Evolutionary conservation across 305 asterid species (phyloP).

Genomic region (Fraxinus sp.): DNA sequence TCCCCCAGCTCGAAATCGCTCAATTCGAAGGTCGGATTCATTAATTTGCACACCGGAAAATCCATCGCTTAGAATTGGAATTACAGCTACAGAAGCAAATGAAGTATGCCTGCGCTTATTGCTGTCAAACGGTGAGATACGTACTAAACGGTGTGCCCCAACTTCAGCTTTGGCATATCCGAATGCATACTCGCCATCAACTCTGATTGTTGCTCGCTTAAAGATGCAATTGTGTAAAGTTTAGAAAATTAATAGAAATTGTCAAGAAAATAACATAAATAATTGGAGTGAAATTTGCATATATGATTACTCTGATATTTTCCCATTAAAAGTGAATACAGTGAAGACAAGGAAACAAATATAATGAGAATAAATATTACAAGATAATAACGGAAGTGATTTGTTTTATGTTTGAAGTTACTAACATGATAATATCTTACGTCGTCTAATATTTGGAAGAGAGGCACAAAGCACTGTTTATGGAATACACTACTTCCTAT

Average conservation of each 20-base stretch:
- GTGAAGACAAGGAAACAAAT: too few species aligned
- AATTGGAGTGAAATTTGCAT: slow-evolving; percentile 3
- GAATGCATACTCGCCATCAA: slow-evolving; percentile 81
- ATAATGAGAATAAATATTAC: too few species aligned
- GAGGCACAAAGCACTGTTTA: neutral
- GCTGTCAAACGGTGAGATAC: slow-evolving; percentile 87
- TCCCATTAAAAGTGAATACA: too few species aligned
- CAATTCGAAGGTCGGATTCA: slow-evolving; percentile 83
- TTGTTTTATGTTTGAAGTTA: neutral
- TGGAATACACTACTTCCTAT: neutral
- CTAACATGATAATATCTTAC: neutral
- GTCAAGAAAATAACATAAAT: neutral
- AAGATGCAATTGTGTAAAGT: slow-evolving; percentile 13
- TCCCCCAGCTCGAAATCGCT: slow-evolving; percentile 81
- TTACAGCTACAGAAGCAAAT: slow-evolving; percentile 91
- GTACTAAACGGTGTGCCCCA: slow-evolving; percentile 94
- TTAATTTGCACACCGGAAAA: slow-evolving; percentile 69
- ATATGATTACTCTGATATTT: too few species aligned
- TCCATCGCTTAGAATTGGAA: slow-evolving; percentile 81
- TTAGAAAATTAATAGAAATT: neutral
- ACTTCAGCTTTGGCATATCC: slow-evolving; percentile 97
- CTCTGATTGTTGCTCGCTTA: slow-evolving; percentile 89
- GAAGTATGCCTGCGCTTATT: slow-evolving; percentile 92
- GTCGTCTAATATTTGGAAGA: neutral
- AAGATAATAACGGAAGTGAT: too few species aligned